Conservation (phyloP, 352 stramenopile genomes). For the Phytophthora constricta region DNA sequence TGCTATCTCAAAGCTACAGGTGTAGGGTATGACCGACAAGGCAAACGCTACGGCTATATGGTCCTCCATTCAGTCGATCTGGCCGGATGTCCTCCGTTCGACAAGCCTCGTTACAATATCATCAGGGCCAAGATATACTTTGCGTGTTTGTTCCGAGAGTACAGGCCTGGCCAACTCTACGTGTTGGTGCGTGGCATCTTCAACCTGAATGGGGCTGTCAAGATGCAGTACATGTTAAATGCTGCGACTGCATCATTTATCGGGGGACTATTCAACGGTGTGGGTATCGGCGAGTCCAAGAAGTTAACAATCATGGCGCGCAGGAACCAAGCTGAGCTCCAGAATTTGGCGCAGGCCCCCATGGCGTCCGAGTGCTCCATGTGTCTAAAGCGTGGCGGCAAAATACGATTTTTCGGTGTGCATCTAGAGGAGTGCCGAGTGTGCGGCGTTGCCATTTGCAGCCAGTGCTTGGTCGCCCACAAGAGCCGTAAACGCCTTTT, state of each 20-base stretch:
- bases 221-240: conserved; percentile 31
- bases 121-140: conserved; percentile 46
- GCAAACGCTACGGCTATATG: conserved; percentile 50
- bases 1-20: conserved; percentile 53
- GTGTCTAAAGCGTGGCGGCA: conserved; percentile 27
- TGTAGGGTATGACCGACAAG: conserved; percentile 35
- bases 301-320: conserved; percentile 52
- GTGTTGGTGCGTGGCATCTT: conserved; percentile 53
- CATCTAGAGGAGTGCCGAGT: conserved; percentile 45
- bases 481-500: conserved; percentile 55
- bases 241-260: conserved; percentile 42
- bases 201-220: conserved; percentile 42
- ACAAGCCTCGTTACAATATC: conserved; percentile 22
- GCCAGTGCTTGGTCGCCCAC: conserved; percentile 39
- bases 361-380: conserved; percentile 29
- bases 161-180: conserved; percentile 30
- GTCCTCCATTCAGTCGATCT: conserved; percentile 52
- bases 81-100: conserved; percentile 43
- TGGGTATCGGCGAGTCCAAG: conserved; percentile 52
- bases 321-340: conserved; percentile 13
- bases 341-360: not conserved
- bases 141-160: conserved; percentile 48
- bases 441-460: conserved; percentile 51
- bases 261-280: conserved; percentile 47
- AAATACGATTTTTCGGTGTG: conserved; percentile 17